Conservation (phyloP, 768 basidiomycete genomes). For the Phallus indusiatus region DNA sequence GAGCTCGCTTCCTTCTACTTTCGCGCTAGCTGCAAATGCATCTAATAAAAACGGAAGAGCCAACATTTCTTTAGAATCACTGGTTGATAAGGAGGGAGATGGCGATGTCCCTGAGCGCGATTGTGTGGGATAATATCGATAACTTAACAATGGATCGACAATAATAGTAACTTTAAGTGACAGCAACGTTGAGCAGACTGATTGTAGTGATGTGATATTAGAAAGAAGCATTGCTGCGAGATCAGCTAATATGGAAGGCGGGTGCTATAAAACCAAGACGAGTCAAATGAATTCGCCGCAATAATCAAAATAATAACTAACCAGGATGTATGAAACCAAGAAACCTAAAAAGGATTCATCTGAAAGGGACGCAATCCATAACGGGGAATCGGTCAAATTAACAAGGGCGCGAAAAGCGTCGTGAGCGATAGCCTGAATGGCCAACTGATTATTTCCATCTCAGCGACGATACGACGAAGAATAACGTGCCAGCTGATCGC, state of each 20-base stretch:
- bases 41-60: slow-evolving; percentile 82
- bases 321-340: slow-evolving; percentile 83
- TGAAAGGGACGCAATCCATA: slow-evolving; percentile 54
- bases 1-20: slow-evolving; percentile 39
- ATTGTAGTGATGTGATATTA: slow-evolving; percentile 75
- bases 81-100: slow-evolving; percentile 63
- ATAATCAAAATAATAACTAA: slow-evolving; percentile 30
- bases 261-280: slow-evolving; percentile 46
- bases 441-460: slow-evolving; percentile 13
- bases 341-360: slow-evolving; percentile 71
- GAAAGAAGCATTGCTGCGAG: slow-evolving; percentile 95
- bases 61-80: slow-evolving; percentile 39
- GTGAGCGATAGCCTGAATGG: slow-evolving; percentile 70
- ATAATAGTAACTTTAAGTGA: slow-evolving; percentile 59
- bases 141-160: slow-evolving; percentile 35
- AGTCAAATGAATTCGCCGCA: background rate
- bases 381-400: slow-evolving; percentile 81
- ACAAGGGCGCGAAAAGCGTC: slow-evolving; percentile 92
- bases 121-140: slow-evolving; percentile 59
- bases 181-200: slow-evolving; percentile 55
- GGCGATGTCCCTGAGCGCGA: slow-evolving; percentile 76
- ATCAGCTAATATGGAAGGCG: slow-evolving; percentile 85
- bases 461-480: background rate
- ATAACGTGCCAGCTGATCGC: slow-evolving; percentile 69
- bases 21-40: slow-evolving; percentile 73